Conservation (phyloP, 257 asterid genomes). For the Lantana camara region DNA sequence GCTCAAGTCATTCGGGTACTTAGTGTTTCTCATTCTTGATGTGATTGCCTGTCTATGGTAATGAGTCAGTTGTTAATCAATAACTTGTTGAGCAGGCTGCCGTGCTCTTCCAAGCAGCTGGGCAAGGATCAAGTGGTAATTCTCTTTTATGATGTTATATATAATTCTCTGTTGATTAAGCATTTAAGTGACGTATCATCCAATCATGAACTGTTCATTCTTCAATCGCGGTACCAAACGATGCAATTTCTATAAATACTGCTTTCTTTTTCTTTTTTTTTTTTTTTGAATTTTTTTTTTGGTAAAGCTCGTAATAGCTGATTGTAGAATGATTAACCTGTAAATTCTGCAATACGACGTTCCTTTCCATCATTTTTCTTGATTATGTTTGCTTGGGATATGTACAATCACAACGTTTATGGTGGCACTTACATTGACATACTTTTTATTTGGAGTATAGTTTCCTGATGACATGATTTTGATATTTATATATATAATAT, state of each 20-base stretch:
- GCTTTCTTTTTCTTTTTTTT: no score
- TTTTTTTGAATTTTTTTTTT: no score
- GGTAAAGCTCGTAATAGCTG: slow-evolving; percentile 6
- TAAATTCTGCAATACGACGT: neutral
- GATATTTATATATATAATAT: no score
- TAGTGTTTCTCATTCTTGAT: slow-evolving; percentile 24
- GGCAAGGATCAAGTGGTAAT: slow-evolving; percentile 55
- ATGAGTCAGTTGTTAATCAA: slow-evolving; percentile 28
- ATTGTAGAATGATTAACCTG: neutral
- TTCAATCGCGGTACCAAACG: slow-evolving; percentile 15
- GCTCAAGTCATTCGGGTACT: slow-evolving; percentile 93
- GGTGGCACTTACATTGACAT: neutral
- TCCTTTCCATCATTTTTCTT: slow-evolving; percentile 3
- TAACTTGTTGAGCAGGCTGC: slow-evolving; percentile 74
- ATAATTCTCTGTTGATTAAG: slow-evolving; percentile 10
- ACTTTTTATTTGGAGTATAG: no score
- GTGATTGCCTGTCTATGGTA: slow-evolving; percentile 11
- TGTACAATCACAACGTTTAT: neutral
- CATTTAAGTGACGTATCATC: neutral
- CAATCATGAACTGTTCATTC: neutral
- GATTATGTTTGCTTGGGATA: slow-evolving; percentile 7
- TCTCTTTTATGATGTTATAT: slow-evolving; percentile 21
- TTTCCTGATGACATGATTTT: no score
- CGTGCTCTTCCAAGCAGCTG: slow-evolving; percentile 79
- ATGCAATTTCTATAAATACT: neutral